Evolutionary conservation across 805 yeast genomes (phyloP), one percentile per base, ranked within the genome.

Genomic region (Torulaspora quercuum): DNA sequence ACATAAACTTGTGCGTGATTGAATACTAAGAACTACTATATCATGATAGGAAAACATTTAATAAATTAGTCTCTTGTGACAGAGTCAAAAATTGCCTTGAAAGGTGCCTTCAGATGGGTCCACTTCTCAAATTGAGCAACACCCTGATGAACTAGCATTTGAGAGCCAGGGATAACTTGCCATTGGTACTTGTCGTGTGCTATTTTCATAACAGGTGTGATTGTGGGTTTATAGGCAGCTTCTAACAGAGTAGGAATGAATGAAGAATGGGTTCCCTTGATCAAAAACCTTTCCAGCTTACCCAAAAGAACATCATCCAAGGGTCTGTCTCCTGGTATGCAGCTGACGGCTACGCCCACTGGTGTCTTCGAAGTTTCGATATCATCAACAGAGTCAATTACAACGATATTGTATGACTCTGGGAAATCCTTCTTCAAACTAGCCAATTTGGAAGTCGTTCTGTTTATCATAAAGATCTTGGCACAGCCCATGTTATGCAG

Each of bases 61-160:
- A 25, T 4, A 5, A 4, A n/a, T 28, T 35, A 53, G 30, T 52
- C 54, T 35, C 28, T 47, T 9, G 61, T 59, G 33, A 83, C 90
- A 19, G 85, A 87, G 12, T 73, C 67, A 48, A 73, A 77, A 29
- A 82, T 71, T 13, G 71, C 74, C 20, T 68, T 61, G 60, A 76
- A 82, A 13, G 88, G 86, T 3, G 89, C 80, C 17, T 52, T 62
- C 33, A 70, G 59, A 0, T 82, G 82, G 7, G 83, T 85, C 81
- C 94, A 90, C 39, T 76, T 63, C 45, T 72, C 65, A 58, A 89
- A 88, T 65, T 92, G 98, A 46, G 75, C 85, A 33, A 84, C 80
- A 31, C 97, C 99, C 65, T 92, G 98, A 63, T 84, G 80, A 11
- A 89, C 88, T 46, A 92, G 72, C 92, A 94, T 84, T 53, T 88